phyloP scores from a whole-genome alignment of 345 rosid genomes.

The Corchorus olitorius region DNA sequence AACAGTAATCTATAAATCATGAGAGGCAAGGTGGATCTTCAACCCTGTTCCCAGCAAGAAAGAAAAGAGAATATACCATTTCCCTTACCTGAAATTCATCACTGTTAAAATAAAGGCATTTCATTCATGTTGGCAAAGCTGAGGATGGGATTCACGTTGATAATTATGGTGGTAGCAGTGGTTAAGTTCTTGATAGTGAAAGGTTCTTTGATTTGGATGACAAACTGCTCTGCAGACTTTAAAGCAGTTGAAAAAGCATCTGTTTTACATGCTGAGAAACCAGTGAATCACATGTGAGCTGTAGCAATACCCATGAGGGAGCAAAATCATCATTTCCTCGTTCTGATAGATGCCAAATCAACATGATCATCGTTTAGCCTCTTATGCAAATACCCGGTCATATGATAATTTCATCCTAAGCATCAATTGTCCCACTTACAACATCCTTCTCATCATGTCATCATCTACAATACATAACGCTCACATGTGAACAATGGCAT shows the following conservation, averaged over 20 bases:
- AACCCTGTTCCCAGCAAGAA: not conserved
- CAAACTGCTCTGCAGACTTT: not conserved
- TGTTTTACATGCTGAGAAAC: not conserved
- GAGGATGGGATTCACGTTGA: not conserved
- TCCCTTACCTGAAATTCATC: not conserved
- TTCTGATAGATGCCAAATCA: not conserved
- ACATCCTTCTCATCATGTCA: not conserved
- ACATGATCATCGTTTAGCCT: not conserved
- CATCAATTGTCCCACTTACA: not conserved
- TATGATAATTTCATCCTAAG: not conserved
- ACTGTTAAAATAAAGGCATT: not conserved
- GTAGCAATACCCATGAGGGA: not conserved
- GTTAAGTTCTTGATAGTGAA: no score
- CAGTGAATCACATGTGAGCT: not conserved
- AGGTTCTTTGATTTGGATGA: not conserved
- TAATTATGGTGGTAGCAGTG: not conserved
- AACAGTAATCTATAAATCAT: not conserved
- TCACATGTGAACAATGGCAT: not conserved
- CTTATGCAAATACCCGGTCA: not conserved
- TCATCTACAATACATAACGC: not conserved
- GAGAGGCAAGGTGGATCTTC: conserved; percentile 4
- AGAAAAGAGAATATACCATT: not conserved
- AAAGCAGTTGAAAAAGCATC: not conserved
- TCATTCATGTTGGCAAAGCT: not conserved
- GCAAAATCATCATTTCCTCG: not conserved